Conservation (phyloP, 345 rosid species). For the Iberis pinnata region DNA sequence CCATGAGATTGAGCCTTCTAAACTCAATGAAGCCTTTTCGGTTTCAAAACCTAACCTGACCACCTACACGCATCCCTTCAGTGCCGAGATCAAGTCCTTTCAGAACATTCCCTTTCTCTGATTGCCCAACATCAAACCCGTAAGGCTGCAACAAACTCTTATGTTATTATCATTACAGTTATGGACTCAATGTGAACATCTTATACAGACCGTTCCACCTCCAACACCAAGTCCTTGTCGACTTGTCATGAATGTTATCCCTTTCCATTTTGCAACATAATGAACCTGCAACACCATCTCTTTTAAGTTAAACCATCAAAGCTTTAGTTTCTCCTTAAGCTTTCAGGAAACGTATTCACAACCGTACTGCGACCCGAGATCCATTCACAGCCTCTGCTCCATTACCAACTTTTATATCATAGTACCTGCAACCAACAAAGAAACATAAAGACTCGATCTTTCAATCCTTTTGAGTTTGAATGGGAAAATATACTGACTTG, state of each 20-base stretch:
- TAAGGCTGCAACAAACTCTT: constrained; percentile 57
- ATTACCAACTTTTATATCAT: constrained; percentile 80
- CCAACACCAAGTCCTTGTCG: constrained; percentile 95
- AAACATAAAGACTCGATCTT: neutral
- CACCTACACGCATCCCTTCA: constrained; percentile 91
- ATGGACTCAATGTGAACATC: neutral
- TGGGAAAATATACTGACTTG: constrained; percentile 51
- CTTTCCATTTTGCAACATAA: constrained; percentile 96
- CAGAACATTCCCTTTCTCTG: constrained; percentile 74
- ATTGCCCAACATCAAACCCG: constrained; percentile 91
- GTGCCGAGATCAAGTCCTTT: constrained; percentile 95
- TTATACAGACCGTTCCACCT: constrained; percentile 80
- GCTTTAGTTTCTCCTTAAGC: neutral
- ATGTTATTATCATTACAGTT: neutral
- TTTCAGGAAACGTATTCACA: constrained; percentile 38
- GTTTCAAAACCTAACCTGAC: constrained; percentile 57
- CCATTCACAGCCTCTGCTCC: constrained; percentile 79
- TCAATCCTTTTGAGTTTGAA: too few species aligned
- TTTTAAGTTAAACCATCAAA: constrained; percentile 9
- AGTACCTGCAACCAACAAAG: constrained; percentile 48
- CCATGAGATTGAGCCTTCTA: neutral
- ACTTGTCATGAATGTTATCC: constrained; percentile 93
- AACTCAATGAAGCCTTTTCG: neutral
- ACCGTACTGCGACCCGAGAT: constrained; percentile 98
- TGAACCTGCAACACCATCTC: constrained; percentile 51